Conservation (phyloP, 129 eudicot genomes). For the Scalesia atractyloides region DNA sequence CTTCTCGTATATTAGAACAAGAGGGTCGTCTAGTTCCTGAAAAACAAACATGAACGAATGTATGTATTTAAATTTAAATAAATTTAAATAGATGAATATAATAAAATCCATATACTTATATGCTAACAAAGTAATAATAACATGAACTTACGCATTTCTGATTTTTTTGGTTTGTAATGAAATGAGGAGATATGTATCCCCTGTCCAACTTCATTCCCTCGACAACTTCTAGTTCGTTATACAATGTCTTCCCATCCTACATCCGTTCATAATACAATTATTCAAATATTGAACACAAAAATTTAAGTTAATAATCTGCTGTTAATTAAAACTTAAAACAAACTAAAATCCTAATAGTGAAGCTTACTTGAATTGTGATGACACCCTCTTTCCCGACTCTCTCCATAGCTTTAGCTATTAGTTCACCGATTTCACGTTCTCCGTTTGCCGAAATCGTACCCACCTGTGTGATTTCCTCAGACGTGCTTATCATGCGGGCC, state of each 20-base stretch:
- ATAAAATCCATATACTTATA: neutral
- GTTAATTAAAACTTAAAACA: neutral
- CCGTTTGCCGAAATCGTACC: slow-evolving; percentile 96
- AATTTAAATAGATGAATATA: neutral
- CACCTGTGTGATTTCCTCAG: slow-evolving; percentile 94
- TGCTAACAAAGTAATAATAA: slow-evolving; percentile 4
- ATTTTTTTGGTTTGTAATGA: slow-evolving; percentile 77
- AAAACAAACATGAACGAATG: neutral
- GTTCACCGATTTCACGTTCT: slow-evolving; percentile 88
- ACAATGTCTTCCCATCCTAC: slow-evolving; percentile 92
- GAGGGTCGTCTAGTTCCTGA: slow-evolving; percentile 90
- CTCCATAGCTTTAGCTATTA: slow-evolving; percentile 95
- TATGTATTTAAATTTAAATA: neutral
- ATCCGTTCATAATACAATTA: neutral
- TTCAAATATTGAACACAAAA: neutral
- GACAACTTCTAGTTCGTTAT: slow-evolving; percentile 89
- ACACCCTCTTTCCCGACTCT: slow-evolving; percentile 95
- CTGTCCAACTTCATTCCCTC: slow-evolving; percentile 98
- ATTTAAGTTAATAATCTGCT: neutral
- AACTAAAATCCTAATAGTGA: neutral
- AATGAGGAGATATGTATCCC: slow-evolving; percentile 93
- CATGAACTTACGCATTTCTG: slow-evolving; percentile 74
- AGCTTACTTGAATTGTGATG: slow-evolving; percentile 78
- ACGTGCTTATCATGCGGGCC: slow-evolving; percentile 82
- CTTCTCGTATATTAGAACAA: slow-evolving; percentile 83